These are phyloP conservation scores for Saturnispora dispora DNA, from an alignment of 805 yeast genomes.

Conservation along the genomic window DNA sequence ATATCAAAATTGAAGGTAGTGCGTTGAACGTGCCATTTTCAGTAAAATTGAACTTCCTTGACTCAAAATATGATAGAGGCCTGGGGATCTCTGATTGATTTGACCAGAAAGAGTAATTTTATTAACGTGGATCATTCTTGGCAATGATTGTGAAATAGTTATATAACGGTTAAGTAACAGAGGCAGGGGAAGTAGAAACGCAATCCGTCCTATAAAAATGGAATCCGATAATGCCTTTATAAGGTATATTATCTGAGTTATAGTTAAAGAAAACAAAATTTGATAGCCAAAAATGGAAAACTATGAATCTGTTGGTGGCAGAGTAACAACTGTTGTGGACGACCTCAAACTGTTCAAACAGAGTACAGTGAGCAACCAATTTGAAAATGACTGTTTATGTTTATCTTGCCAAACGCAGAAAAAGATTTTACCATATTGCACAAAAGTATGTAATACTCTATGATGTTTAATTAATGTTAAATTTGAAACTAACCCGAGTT, in stretches of 20 bases:
- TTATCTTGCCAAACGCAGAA: conserved; percentile 7
- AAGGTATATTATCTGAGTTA: background rate
- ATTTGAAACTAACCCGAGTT: background rate
- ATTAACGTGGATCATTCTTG: background rate
- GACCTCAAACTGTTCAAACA: background rate
- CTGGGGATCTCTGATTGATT: conserved; percentile 1
- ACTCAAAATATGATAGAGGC: background rate
- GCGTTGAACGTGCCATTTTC: no score
- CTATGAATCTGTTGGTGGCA: conserved; percentile 6
- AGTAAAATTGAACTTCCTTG: no score
- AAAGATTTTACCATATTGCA: conserved; percentile 3
- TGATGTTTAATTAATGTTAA: background rate
- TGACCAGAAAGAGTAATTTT: conserved; percentile 6
- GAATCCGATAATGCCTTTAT: background rate
- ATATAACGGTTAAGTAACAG: background rate
- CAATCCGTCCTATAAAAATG: background rate
- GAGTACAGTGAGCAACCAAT: background rate
- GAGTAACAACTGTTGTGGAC: background rate
- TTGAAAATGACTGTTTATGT: conserved; percentile 5
- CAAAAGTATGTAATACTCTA: conserved; percentile 3
- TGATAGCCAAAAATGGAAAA: background rate
- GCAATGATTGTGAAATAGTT: background rate
- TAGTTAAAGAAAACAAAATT: background rate
- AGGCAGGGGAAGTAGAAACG: no score
- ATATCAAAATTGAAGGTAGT: no score